Conservation (phyloP, 1,284 basidiomycete species). For the Vanrija humicola region DNA sequence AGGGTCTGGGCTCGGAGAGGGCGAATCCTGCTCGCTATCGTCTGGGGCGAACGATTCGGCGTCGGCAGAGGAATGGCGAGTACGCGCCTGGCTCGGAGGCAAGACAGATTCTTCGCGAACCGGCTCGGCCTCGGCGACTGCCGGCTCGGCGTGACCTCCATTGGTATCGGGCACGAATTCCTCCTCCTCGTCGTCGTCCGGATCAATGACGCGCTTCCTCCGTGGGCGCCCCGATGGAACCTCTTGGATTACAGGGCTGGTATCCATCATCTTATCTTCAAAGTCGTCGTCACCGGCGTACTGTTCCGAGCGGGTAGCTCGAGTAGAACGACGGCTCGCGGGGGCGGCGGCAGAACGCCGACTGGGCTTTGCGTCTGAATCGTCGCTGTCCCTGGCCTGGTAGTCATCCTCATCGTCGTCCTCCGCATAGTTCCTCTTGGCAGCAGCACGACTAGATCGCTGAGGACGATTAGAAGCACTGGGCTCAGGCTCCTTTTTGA, state of each 20-base stretch:
- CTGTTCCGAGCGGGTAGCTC: constrained; percentile 49
- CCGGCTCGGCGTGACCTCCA: background rate
- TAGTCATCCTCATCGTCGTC: constrained; percentile 22
- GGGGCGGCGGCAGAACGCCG: background rate
- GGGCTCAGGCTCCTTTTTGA: constrained; percentile 2
- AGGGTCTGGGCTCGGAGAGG: constrained; percentile 18
- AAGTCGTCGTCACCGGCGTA: constrained; percentile 31
- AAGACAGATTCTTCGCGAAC: no score
- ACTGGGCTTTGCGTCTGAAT: background rate
- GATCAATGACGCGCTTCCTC: constrained; percentile 29
- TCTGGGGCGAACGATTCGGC: constrained; percentile 31
- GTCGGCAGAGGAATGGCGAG: constrained; percentile 27
- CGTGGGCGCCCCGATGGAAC: background rate
- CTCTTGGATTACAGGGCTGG: constrained; percentile 13
- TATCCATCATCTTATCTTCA: constrained; percentile 24
- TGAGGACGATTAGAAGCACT: constrained; percentile 9
- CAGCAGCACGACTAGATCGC: background rate
- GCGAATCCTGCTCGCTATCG: constrained; percentile 18
- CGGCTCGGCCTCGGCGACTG: background rate
- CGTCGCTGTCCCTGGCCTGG: constrained; percentile 10
- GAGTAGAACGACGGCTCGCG: constrained; percentile 45
- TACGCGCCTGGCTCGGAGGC: background rate
- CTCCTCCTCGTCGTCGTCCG: constrained; percentile 39
- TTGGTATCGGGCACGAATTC: background rate
- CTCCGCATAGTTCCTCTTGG: constrained; percentile 17